These are phyloP conservation scores for Rhodotorula sp. DNA, from an alignment of 1,284 basidiomycete genomes.

Conservation along the genomic window DNA sequence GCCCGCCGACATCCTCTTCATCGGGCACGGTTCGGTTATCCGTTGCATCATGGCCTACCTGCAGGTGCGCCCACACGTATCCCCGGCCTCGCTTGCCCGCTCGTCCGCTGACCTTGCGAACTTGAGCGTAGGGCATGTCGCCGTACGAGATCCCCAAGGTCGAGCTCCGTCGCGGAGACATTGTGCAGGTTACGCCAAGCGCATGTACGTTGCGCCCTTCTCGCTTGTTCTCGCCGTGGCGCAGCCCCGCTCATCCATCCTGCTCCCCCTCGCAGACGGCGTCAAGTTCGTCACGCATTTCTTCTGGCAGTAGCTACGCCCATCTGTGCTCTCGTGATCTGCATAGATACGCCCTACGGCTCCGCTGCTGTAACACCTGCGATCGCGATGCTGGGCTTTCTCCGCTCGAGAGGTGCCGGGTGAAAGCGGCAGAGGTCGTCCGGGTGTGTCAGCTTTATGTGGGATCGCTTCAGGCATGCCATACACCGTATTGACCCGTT, in stretches of 20 bases:
- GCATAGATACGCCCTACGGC: neutral
- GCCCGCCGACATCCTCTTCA: slow-evolving; percentile 64
- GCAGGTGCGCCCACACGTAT: slow-evolving; percentile 7
- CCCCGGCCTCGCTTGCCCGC: neutral
- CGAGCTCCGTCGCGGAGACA: slow-evolving; percentile 62
- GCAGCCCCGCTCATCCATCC: neutral
- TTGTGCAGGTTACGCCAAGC: slow-evolving; percentile 45
- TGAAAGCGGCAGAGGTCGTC: too few species aligned
- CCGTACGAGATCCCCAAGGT: slow-evolving; percentile 95
- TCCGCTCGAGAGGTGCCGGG: too few species aligned
- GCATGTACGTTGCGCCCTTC: slow-evolving; percentile 27
- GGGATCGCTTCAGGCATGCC: too few species aligned
- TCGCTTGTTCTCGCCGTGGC: neutral
- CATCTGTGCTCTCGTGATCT: neutral
- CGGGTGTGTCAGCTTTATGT: too few species aligned
- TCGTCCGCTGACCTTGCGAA: slow-evolving; percentile 18
- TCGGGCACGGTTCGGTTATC: slow-evolving; percentile 87
- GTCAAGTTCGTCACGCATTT: slow-evolving; percentile 41
- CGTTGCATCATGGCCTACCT: slow-evolving; percentile 70
- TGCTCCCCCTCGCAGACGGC: slow-evolving; percentile 19
- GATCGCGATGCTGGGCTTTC: neutral
- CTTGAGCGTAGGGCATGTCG: slow-evolving; percentile 78
- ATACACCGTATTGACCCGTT: too few species aligned
- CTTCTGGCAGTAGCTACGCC: slow-evolving; percentile 34
- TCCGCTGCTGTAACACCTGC: neutral